phyloP scores from a whole-genome alignment of 768 basidiomycete species.

The Chalciporus sphaerocephalus region DNA sequence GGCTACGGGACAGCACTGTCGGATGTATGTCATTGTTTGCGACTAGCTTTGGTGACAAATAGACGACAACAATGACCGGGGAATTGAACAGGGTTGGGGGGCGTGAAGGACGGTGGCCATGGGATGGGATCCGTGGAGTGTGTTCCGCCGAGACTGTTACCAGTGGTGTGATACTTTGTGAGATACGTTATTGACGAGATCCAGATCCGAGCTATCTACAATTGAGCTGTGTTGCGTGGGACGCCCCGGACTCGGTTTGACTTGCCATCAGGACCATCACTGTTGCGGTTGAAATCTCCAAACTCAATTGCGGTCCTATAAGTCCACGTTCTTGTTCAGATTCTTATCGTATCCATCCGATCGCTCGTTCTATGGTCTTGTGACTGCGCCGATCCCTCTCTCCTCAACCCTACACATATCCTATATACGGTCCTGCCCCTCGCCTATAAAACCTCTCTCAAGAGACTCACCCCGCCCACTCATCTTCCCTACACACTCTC shows the following conservation, averaged over 20 bases:
- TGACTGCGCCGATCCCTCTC: conserved; percentile 23
- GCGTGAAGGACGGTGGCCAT: too few species aligned
- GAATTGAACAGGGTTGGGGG: neutral
- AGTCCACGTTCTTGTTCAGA: conserved; percentile 11
- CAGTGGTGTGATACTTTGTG: too few species aligned
- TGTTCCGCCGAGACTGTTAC: neutral
- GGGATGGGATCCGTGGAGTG: neutral
- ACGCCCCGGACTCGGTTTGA: too few species aligned
- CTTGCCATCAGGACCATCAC: conserved; percentile 8
- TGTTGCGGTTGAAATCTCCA: too few species aligned
- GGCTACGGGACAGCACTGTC: conserved; percentile 11
- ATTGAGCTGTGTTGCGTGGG: neutral
- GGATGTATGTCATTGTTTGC: conserved; percentile 22
- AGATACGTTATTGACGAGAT: neutral
- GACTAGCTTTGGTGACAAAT: conserved; percentile 12
- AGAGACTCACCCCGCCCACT: neutral
- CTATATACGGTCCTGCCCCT: conserved; percentile 14
- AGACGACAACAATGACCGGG: conserved; percentile 20
- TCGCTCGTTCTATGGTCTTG: conserved; percentile 28
- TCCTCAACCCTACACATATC: conserved; percentile 17
- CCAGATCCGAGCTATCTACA: neutral
- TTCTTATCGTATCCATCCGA: conserved; percentile 31
- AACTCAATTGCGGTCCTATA: conserved; percentile 16
- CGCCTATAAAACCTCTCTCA: conserved; percentile 30
- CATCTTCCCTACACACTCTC: conserved; percentile 10